phyloP scores from a whole-genome alignment of 441 rosid species.

The Syzygium malaccense region DNA sequence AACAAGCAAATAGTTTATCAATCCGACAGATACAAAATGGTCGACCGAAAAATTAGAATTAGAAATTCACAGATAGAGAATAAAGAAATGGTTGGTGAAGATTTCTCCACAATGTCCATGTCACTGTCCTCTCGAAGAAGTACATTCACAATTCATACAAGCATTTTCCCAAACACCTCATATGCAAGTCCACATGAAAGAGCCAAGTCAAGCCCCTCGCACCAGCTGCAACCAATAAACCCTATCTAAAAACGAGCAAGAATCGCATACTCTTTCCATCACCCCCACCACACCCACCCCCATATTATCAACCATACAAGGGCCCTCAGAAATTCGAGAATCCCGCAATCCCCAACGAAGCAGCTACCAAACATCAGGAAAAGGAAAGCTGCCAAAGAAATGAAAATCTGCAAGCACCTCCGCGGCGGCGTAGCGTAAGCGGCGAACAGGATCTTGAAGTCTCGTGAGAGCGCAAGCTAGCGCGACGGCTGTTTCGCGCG shows the following conservation, averaged over 20 bases:
- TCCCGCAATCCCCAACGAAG: background rate
- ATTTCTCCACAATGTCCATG: background rate
- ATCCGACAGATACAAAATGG: background rate
- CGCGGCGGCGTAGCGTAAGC: background rate
- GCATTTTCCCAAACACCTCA: background rate
- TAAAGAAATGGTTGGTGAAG: background rate
- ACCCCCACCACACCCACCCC: too few relatives aligned
- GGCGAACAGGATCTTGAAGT: background rate
- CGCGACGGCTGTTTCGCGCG: background rate
- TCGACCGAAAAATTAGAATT: background rate
- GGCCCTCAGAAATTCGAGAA: background rate
- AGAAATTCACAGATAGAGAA: background rate
- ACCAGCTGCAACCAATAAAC: background rate
- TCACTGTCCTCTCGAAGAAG: background rate
- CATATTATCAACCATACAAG: background rate
- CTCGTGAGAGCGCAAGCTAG: background rate
- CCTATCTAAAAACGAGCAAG: background rate
- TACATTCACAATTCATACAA: background rate
- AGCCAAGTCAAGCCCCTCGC: background rate
- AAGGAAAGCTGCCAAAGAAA: background rate
- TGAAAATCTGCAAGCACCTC: background rate
- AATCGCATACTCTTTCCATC: background rate
- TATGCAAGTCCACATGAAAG: background rate
- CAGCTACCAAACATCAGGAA: background rate
- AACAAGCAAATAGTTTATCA: background rate